Base-by-base conservation (phyloP, 2,329 filamentous ascomycete species). In the Fusarium humuli region DNA sequence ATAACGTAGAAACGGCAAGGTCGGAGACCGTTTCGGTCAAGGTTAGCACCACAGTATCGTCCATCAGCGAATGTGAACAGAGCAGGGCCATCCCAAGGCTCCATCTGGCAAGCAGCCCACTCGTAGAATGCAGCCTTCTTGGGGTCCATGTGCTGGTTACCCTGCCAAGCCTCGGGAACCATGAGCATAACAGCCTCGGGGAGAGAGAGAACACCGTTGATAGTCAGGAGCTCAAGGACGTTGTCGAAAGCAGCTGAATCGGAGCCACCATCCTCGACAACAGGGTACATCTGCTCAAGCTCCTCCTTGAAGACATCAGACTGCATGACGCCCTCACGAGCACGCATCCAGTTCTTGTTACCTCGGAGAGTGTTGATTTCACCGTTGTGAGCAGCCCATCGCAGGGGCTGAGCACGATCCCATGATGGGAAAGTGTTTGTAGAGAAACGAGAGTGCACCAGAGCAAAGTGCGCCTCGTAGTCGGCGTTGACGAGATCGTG, bases 301-400 rank as follows among this genome's bases (percentile, higher is more conserved):
- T 98, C 94, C 29, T 97, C 94, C 69, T 93, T 94, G 79, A 98
- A 98, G 57, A 97, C 86, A 72, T 94, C 91, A 3, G 95, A 98
- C 79, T 94, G 92, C 88, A 98, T 92, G 71, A 97, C 91, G 81
- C 95, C 95, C 83, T 98, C 95, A 78, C 95, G 91, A 68, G 95
- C 95, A 75, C 94, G 92, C 95, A 98, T 98, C 95, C 95, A 98
- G 83, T 98, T 98, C 87, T 98, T 98, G 86, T 98, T 98, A 67
- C 95, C 95, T 79, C 95, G 92, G 67, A 98, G 85, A 3, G 95
- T 98, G 82, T 98, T 98, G 79, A 98, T 98, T 84, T 98, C 95
- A 86, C 95, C 95, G 81, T 98, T 98, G 86, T 98, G 95, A 77
- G 95, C 95, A 71, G 94, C 94, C 95, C 95, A 98, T 82, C 95